A percentile compares a stretch with the other conserved stretches of the same genome.
Conservation (phyloP, 139 green algal species). For the Chlorella sp. region DNA sequence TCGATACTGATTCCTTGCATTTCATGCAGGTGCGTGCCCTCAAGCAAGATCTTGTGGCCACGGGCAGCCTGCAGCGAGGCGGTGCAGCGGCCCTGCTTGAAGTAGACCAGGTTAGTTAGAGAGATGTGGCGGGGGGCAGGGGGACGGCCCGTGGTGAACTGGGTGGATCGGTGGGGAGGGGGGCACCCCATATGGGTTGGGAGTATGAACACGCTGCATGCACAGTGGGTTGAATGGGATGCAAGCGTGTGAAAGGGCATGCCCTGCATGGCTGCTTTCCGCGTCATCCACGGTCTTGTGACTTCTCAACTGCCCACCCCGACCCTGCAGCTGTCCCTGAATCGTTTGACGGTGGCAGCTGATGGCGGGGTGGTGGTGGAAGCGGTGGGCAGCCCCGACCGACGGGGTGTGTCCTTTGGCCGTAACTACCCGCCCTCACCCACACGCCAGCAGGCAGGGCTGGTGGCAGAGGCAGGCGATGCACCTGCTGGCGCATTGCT, state of each 20-base stretch:
- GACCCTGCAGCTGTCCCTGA: conserved; percentile 17
- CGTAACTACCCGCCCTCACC: not conserved
- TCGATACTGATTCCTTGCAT: too few species aligned
- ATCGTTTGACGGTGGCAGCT: not conserved
- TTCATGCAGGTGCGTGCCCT: conserved; percentile 65
- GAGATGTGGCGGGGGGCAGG: not conserved
- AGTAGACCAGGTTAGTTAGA: conserved; percentile 55
- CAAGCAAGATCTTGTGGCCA: conserved; percentile 85
- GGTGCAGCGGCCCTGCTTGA: conserved; percentile 66
- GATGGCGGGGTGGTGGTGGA: not conserved
- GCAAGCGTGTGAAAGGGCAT: not conserved
- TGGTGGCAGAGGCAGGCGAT: not conserved
- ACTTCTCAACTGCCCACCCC: not conserved
- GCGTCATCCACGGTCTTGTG: not conserved
- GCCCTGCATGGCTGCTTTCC: not conserved
- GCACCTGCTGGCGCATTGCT: not conserved
- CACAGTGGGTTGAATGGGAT: too few species aligned
- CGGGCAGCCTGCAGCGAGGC: conserved; percentile 10
- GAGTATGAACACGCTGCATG: not conserved
- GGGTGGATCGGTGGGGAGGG: not conserved
- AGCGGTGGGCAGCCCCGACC: conserved; percentile 11
- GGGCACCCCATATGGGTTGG: not conserved
- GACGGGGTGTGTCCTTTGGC: conserved; percentile 13
- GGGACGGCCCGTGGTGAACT: not conserved
- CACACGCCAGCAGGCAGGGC: not conserved